Conservation (phyloP, 805 yeast genomes). For the Candida sanyiensis region DNA sequence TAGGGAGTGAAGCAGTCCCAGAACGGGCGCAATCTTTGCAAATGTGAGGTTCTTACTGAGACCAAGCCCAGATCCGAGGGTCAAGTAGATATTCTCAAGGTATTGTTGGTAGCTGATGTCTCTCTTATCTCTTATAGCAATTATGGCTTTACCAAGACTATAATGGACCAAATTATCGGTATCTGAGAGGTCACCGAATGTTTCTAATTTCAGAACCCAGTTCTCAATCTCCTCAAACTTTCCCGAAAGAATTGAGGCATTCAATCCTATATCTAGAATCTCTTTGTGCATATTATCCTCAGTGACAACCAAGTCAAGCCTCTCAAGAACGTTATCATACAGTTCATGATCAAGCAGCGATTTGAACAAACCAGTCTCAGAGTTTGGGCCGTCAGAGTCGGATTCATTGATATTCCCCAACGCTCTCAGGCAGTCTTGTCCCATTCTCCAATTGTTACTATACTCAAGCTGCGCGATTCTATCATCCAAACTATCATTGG, state of each 20-base stretch:
- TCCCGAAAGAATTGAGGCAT: constrained; percentile 67
- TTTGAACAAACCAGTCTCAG: constrained; percentile 52
- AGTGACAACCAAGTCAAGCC: constrained; percentile 15
- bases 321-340: constrained; percentile 44
- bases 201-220: constrained; percentile 56
- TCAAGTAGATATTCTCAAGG: constrained; percentile 45
- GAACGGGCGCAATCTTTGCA: constrained; percentile 40
- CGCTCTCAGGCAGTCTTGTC: constrained; percentile 77
- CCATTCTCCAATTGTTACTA: constrained; percentile 80
- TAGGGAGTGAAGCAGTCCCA: constrained; percentile 55
- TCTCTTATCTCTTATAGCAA: constrained; percentile 36
- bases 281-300: constrained; percentile 27
- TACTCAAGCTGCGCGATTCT: constrained; percentile 77
- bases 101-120: constrained; percentile 31
- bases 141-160: constrained; percentile 59
- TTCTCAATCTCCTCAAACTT: constrained; percentile 40
- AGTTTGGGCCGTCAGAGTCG: constrained; percentile 25
- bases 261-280: constrained; percentile 65
- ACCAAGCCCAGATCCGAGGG: constrained; percentile 57
- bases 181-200: constrained; percentile 38
- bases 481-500: constrained; percentile 65
- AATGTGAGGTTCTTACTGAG: constrained; percentile 45
- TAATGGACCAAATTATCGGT: constrained; percentile 51
- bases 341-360: constrained; percentile 74
- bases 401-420: constrained; percentile 38